Percentiles rank a stretch among this genome's conserved stretches.
These are phyloP conservation scores for Dendrocalamus sinicus DNA, from an alignment of 176 grass and related monocot species.

Conservation along the genomic window DNA sequence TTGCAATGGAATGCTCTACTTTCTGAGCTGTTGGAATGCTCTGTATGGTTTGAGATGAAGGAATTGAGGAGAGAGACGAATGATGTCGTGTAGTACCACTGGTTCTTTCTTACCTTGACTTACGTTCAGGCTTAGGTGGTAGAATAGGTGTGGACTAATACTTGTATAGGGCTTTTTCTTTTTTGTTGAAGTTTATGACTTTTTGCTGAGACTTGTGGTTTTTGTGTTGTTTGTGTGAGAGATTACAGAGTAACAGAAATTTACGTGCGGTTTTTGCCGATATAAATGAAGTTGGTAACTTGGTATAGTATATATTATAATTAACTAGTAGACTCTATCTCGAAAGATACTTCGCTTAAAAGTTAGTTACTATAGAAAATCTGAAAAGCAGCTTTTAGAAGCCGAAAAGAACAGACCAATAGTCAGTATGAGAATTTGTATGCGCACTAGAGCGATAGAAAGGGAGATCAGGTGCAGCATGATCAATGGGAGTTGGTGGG, in stretches of 20 bases:
- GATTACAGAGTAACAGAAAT: no score
- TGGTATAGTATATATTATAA: no score
- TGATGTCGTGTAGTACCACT: neutral
- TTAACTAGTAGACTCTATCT: no score
- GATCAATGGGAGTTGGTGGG: neutral
- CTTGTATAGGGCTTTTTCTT: neutral
- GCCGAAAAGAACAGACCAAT: neutral
- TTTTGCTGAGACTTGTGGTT: no score
- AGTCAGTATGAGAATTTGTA: neutral
- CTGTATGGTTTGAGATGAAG: slow-evolving; percentile 12
- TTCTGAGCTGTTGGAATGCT: neutral
- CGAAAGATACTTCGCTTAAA: no score
- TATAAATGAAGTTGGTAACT: no score
- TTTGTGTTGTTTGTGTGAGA: no score
- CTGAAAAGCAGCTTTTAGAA: no score
- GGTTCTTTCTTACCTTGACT: neutral
- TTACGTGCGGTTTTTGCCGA: no score
- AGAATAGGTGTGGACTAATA: neutral
- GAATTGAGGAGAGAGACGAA: neutral
- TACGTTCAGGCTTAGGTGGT: neutral
- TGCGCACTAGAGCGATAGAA: neutral
- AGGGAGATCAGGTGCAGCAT: neutral
- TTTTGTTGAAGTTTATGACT: no score
- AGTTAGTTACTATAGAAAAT: no score
- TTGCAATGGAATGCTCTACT: neutral